phyloP scores from a whole-genome alignment of 495 filamentous ascomycete species.

The Penicillium maclennaniae region DNA sequence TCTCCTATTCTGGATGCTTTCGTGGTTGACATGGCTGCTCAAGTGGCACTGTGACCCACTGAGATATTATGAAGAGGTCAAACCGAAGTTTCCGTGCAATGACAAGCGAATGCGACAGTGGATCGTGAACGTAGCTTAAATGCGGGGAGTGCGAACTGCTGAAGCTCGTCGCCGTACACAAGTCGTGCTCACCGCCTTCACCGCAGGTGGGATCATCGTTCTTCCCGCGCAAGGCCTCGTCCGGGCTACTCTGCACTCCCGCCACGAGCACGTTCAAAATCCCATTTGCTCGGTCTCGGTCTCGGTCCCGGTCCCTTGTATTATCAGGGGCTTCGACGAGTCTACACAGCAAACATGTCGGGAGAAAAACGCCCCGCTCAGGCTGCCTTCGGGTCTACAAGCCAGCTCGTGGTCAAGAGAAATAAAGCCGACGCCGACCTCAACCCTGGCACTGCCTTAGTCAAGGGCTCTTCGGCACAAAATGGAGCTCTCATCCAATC shows the following conservation, averaged over 20 bases:
- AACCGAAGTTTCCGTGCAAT: not conserved
- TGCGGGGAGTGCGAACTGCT: constrained; percentile 25
- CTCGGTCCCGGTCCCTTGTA: not conserved
- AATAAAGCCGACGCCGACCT: constrained; percentile 70
- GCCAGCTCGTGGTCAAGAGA: constrained; percentile 81
- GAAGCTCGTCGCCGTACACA: constrained; percentile 20
- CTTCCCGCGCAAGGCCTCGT: constrained; percentile 23
- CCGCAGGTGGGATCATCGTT: constrained; percentile 27
- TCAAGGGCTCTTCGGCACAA: constrained; percentile 59
- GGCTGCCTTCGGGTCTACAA: constrained; percentile 67
- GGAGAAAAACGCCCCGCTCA: constrained; percentile 85
- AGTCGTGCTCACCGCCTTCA: constrained; percentile 19
- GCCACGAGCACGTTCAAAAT: not conserved
- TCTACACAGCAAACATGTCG: constrained; percentile 56
- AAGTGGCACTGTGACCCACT: not conserved
- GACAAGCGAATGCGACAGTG: constrained; percentile 11
- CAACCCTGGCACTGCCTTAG: constrained; percentile 56
- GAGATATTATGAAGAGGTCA: not conserved
- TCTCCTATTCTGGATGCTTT: constrained; percentile 93
- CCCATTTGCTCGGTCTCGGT: not conserved
- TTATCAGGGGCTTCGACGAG: not conserved
- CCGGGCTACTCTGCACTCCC: constrained; percentile 22
- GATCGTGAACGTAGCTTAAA: constrained; percentile 12
- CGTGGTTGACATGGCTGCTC: constrained; percentile 56
- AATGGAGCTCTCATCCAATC: constrained; percentile 78